Base-by-base conservation (phyloP, 2,329 filamentous ascomycete species). In the Metarhizium robertsii region DNA sequence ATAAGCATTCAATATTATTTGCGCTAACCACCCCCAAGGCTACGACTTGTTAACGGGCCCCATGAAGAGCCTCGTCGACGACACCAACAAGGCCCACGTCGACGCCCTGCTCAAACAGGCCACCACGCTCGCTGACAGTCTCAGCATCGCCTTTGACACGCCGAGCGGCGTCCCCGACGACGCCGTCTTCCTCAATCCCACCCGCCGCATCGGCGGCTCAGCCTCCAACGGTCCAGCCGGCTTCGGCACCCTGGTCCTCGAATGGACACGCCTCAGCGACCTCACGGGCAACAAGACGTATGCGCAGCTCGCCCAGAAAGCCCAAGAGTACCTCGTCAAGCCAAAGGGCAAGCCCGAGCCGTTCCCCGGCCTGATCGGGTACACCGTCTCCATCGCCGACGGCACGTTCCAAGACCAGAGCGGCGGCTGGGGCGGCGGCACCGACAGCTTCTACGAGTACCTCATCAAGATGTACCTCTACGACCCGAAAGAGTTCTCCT, bases 381-480 rank as follows among this genome's bases (percentile, higher is more conserved):
- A 79, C 32, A 72, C 80, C 47, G 78, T 95, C 45, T 75, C 83
- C 60, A 77, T 90, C 58, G 65, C 72, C 1, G 83, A 79, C 2
- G 90, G 90, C 25, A 62, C 75, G 6, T 92, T 95, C 62, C 61
- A 79, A 14, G 81, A 92, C 64, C 78, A 78, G 25, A 64, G 61
- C 1, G 90, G 90, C 51, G 86, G 88, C 49, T 95, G 90, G 90
- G 80, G 81, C 45, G 89, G 86, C 53, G 86, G 87, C 13, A 80
- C 80, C 30, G 90, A 95, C 69, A 89, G 84, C 45, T 95, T 86
- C 72, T 95, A 95, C 72, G 90, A 95, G 71, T 95, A 95, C 64
- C 79, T 95, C 40, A 86, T 95, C 69, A 95, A 95, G 75, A 92
- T 94, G 88, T 95, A 85, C 64, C 69, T 92, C 55, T 95, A 95